phyloP scores from a whole-genome alignment of 2,329 filamentous ascomycete genomes.

The Chlorencoelia australis region DNA sequence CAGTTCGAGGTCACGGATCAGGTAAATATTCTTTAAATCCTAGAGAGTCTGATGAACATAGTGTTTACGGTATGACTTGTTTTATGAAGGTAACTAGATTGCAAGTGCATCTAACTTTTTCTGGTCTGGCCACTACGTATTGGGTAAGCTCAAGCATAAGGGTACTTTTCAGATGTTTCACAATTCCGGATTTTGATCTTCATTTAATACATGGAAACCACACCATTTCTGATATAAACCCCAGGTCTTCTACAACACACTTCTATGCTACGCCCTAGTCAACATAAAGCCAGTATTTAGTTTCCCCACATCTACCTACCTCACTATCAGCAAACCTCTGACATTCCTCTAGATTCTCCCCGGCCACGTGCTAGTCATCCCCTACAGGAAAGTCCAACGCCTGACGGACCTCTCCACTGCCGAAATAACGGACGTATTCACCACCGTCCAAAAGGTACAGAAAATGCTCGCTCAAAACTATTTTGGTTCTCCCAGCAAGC shows the following conservation, averaged over 20 bases:
- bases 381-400: constrained; percentile 56
- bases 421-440: constrained; percentile 63
- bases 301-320: too few relatives aligned
- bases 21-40: constrained; percentile 32
- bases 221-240: too few relatives aligned
- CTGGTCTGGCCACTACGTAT: too few relatives aligned
- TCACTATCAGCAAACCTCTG: too few relatives aligned
- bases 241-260: constrained; percentile 79
- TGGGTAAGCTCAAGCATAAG: too few relatives aligned
- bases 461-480: constrained; percentile 57
- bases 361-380: constrained; percentile 86
- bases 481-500: constrained; percentile 30
- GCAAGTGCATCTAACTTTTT: too few relatives aligned
- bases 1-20: constrained; percentile 67
- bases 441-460: constrained; percentile 75
- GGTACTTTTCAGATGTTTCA: too few relatives aligned
- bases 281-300: constrained; percentile 96
- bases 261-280: constrained; percentile 75
- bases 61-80: too few relatives aligned
- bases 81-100: too few relatives aligned
- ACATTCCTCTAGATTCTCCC: too few relatives aligned
- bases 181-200: too few relatives aligned
- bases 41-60: neutral
- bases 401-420: constrained; percentile 34
- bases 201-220: too few relatives aligned